A percentile compares a stretch with the other conserved stretches of the same genome.
These are phyloP conservation scores for Fusarium bactridioides DNA, from an alignment of 2,329 filamentous ascomycete genomes.

Conservation along the genomic window DNA sequence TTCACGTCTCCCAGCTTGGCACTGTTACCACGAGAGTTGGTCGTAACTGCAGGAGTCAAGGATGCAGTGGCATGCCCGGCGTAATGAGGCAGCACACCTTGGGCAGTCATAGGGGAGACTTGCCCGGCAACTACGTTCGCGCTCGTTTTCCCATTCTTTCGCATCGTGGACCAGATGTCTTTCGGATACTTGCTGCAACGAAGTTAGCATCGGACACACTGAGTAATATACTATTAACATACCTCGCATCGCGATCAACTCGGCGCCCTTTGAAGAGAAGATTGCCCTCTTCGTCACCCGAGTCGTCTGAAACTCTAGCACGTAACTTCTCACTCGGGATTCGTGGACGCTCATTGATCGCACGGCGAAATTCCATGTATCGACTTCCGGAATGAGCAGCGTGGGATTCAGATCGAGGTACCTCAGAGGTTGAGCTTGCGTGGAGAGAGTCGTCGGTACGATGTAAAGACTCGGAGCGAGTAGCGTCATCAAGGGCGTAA, in stretches of 20 bases:
- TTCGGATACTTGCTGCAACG: constrained; percentile 50
- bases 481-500: constrained; percentile 39
- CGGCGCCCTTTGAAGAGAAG: constrained; percentile 52
- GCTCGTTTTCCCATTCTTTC: constrained; percentile 61
- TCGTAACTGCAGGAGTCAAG: constrained; percentile 53
- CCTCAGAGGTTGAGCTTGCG: constrained; percentile 28
- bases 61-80: constrained; percentile 61
- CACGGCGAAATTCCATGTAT: constrained; percentile 40
- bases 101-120: constrained; percentile 62
- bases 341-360: constrained; percentile 19
- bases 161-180: constrained; percentile 59
- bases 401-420: constrained; percentile 38
- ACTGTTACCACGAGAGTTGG: constrained; percentile 43
- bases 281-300: constrained; percentile 46
- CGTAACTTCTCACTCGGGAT: constrained; percentile 13
- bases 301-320: constrained; percentile 23
- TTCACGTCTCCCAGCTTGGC: constrained; percentile 40
- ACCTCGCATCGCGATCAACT: constrained; percentile 43
- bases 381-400: constrained; percentile 36
- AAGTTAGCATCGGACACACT: constrained; percentile 17
- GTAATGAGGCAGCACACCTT: constrained; percentile 63
- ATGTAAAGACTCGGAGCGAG: constrained; percentile 46
- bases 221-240: constrained; percentile 20
- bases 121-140: constrained; percentile 55
- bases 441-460: constrained; percentile 33